Evolutionary conservation across 2,329 filamentous ascomycete genomes (phyloP).

Genomic region (Verticillium nonalfalfae): DNA sequence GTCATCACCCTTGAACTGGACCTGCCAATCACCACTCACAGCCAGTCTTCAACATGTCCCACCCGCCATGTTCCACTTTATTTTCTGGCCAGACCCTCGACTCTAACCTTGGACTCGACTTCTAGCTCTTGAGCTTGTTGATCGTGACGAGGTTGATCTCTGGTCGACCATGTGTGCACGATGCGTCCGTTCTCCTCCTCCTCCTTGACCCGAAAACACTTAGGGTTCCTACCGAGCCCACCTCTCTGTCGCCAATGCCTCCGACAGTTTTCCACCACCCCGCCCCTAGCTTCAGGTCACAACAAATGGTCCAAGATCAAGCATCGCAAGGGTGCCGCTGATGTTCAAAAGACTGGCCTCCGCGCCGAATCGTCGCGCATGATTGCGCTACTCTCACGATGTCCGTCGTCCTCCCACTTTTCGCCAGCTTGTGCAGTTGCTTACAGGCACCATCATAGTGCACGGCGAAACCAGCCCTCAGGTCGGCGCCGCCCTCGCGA

Average conservation of each 20-base stretch:
- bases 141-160: background rate
- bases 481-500: slow-evolving; percentile 64
- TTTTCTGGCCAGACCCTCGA: background rate
- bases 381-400: slow-evolving; percentile 68
- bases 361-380: slow-evolving; percentile 64
- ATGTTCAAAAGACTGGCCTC: slow-evolving; percentile 69
- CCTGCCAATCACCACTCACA: background rate
- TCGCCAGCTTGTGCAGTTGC: background rate
- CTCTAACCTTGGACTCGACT: background rate
- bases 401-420: slow-evolving; percentile 33
- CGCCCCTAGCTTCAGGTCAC: slow-evolving; percentile 58
- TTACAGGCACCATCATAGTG: slow-evolving; percentile 40
- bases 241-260: slow-evolving; percentile 39
- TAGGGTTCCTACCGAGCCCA: background rate
- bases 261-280: slow-evolving; percentile 40
- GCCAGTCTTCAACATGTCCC: background rate
- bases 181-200: slow-evolving; percentile 6
- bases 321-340: slow-evolving; percentile 86
- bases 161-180: background rate
- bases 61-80: background rate
- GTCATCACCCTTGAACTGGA: background rate
- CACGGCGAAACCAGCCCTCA: slow-evolving; percentile 73
- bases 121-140: background rate
- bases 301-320: slow-evolving; percentile 96
- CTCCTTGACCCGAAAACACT: slow-evolving; percentile 1